These are phyloP conservation scores for Pythium brassicae DNA, from an alignment of 352 stramenopile species.

Conservation along the genomic window DNA sequence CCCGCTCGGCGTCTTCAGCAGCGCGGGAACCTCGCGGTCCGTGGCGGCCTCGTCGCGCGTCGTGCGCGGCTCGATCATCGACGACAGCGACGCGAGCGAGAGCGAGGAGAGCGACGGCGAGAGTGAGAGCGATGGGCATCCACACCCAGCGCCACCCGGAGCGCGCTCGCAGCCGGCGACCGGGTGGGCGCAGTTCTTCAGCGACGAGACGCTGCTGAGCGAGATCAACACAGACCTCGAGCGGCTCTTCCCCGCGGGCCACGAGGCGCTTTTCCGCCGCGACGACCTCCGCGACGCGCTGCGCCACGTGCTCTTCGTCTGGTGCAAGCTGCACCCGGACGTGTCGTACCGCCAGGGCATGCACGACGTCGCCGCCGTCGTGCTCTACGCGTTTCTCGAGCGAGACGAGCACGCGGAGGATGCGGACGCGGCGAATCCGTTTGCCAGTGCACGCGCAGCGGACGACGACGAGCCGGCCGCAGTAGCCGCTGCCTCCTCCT, in stretches of 20 bases:
- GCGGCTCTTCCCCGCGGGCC: slow-evolving; percentile 64
- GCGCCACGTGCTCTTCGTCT: slow-evolving; percentile 78
- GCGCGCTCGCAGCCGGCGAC: neutral
- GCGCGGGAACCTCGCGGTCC: neutral
- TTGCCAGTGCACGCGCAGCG: slow-evolving; percentile 1
- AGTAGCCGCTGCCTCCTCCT: neutral
- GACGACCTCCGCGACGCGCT: slow-evolving; percentile 52
- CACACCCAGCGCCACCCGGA: neutral
- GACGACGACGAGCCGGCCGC: neutral
- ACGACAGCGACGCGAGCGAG: slow-evolving; percentile 11
- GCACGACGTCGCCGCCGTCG: slow-evolving; percentile 76
- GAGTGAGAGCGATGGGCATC: neutral
- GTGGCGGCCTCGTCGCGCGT: neutral
- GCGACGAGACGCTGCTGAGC: slow-evolving; percentile 57
- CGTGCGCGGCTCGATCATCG: slow-evolving; percentile 14
- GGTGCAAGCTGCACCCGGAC: slow-evolving; percentile 74
- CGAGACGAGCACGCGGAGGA: slow-evolving; percentile 1
- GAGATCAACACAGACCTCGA: slow-evolving; percentile 85
- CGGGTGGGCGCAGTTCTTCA: slow-evolving; percentile 64
- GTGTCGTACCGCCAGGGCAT: slow-evolving; percentile 85
- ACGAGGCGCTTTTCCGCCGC: slow-evolving; percentile 78
- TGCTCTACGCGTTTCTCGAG: slow-evolving; percentile 64
- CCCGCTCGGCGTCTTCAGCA: slow-evolving; percentile 30
- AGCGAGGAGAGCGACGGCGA: slow-evolving; percentile 8
- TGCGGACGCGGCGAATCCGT: slow-evolving; percentile 13